phyloP scores from a whole-genome alignment of 2,329 filamentous ascomycete species.

The Lomentospora prolificans region DNA sequence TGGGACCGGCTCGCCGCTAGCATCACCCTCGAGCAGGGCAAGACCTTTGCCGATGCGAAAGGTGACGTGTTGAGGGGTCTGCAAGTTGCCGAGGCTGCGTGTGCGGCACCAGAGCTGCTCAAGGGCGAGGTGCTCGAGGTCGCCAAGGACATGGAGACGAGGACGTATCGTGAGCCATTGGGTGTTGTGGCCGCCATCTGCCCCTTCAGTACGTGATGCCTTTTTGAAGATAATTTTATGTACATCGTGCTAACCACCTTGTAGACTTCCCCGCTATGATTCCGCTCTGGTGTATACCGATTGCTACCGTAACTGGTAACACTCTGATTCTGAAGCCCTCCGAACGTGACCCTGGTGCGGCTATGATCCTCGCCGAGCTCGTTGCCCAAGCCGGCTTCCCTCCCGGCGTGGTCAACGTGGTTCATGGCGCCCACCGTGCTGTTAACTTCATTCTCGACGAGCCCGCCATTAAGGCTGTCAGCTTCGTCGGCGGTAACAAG shows the following conservation, averaged over 20 bases:
- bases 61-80: slow-evolving; percentile 74
- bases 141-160: slow-evolving; percentile 82
- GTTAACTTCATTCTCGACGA: slow-evolving; percentile 83
- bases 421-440: slow-evolving; percentile 70
- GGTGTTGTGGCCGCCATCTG: slow-evolving; percentile 77
- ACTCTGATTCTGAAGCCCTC: slow-evolving; percentile 79
- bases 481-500: slow-evolving; percentile 80
- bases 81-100: slow-evolving; percentile 77
- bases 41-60: slow-evolving; percentile 74
- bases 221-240: too few species aligned
- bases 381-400: slow-evolving; percentile 74
- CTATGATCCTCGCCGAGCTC: slow-evolving; percentile 77
- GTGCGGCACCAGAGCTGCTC: slow-evolving; percentile 69
- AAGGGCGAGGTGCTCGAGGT: slow-evolving; percentile 80
- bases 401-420: slow-evolving; percentile 69
- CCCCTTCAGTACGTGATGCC: slow-evolving; percentile 68
- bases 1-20: slow-evolving; percentile 77
- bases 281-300: slow-evolving; percentile 81
- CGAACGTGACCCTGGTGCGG: slow-evolving; percentile 73
- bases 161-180: slow-evolving; percentile 71
- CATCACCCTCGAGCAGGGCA: slow-evolving; percentile 82
- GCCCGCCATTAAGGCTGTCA: slow-evolving; percentile 75
- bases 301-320: slow-evolving; percentile 76
- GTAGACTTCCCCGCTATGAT: slow-evolving; percentile 87
- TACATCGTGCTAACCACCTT: background rate